Evolutionary conservation across 495 filamentous ascomycete species (phyloP), one percentile per base, ranked within the genome.

Genomic region (Penicillium bovifimosum): DNA sequence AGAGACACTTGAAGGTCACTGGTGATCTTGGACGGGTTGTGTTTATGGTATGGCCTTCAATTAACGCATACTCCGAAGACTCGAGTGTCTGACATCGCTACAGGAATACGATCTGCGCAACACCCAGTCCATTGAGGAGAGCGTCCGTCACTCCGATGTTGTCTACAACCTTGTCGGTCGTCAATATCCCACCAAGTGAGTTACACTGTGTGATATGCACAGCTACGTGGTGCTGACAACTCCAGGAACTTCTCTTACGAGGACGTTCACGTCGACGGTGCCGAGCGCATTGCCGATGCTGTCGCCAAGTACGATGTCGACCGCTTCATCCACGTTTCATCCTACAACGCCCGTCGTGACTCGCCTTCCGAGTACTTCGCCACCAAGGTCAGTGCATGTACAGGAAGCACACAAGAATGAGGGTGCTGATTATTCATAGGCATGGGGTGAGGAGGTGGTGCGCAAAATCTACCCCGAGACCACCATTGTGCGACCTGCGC

Each of bases 271-370:
- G 83, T 97, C 11, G 91, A 96, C 68, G 92, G 93, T 36, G 82
- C 85, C n/a, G 87, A 93, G 75, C 86, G 95, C 49, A 99, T 99
- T 60, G 90, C 82, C 20, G 90, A 96, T 66, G 95, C 95, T 47
- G 89, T 88, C 34, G 95, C 93, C 57, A 99, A 99, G 72, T 99
- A 99, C 71, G 93, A 99, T 61, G 82, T 96, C 54, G 93, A 99
- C 73, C 86, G 93, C 39, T 99, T 86, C 77, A 88, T 99, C 56
- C 93, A 99, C 59, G 86, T 99, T 60, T 97, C 95, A 33, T 95
- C 90, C 33, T 91, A 91, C 78, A 96, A 93, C 65, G 95, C 90
- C 43, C 77, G 89, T 67, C 79, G 80, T 27, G 76, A 87, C 53
- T 96, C 91, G 29, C 73, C 84, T 2, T 91, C 90, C 28, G 85